phyloP scores from a whole-genome alignment of 164 flowering plant genomes.

The Liriodendron chinense region DNA sequence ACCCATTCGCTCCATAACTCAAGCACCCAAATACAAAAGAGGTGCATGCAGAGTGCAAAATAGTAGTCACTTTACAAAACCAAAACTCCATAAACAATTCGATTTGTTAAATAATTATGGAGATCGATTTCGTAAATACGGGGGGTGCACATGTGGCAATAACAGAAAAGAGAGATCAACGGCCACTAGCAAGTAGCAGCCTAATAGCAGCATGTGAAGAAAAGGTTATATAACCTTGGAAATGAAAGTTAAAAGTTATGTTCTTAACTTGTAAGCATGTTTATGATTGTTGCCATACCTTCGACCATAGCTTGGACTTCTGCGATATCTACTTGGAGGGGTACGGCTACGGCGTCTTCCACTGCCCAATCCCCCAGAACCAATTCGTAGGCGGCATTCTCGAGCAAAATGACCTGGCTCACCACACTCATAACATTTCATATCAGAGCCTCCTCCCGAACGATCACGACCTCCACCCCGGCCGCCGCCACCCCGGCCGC shows the following conservation, averaged over 20 bases:
- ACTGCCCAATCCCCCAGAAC: slow-evolving; percentile 39
- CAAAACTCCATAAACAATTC: not conserved
- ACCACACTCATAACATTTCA: slow-evolving; percentile 96
- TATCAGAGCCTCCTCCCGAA: slow-evolving; percentile 76
- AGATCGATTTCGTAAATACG: too few species aligned
- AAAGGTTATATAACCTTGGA: not conserved
- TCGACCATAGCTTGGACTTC: slow-evolving; percentile 93
- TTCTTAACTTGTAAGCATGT: not conserved
- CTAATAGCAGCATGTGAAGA: not conserved
- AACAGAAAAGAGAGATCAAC: not conserved
- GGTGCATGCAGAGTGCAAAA: too few species aligned
- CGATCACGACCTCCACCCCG: slow-evolving; percentile 68
- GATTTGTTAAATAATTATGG: too few species aligned
- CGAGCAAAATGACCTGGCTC: slow-evolving; percentile 98
- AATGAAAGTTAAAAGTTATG: not conserved
- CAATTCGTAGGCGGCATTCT: slow-evolving; percentile 76
- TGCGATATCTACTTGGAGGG: slow-evolving; percentile 55
- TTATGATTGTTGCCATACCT: slow-evolving; percentile 40
- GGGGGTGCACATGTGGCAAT: not conserved
- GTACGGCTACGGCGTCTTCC: slow-evolving; percentile 84
- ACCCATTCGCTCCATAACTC: too few species aligned
- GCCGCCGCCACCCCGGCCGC: slow-evolving; percentile 46
- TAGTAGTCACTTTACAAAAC: not conserved
- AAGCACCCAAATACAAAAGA: too few species aligned
- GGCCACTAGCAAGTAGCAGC: not conserved